Evolutionary conservation across 148 eudicot species (phyloP), one percentile per base, ranked within the genome.

Genomic region (Diospyros lotus): DNA sequence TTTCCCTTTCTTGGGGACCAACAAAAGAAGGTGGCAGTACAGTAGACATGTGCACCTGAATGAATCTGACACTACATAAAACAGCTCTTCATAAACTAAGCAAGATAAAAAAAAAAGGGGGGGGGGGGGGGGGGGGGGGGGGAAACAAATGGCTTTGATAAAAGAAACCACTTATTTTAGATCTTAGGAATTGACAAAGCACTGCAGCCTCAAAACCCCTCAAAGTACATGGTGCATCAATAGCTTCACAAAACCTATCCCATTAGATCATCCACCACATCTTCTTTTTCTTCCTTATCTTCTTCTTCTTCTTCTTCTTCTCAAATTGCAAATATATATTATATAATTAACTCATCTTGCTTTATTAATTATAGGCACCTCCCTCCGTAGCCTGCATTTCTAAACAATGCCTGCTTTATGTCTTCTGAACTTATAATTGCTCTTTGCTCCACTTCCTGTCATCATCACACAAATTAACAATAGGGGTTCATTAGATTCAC

Each of bases 381-480:
- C 82, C 94, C 97, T 66, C 94, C 97, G 83, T 92, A 92, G 39
- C 97, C 97, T 56, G 97, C 97, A 79, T 90, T 92, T 67, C 90
- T 84, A 70, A 87, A 84, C 55, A 92, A 78, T 59, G 92, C 91
- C 75, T 92, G 94, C 80, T 90, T 90, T 76, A 92, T 86, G 45
- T 92, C 97, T 83, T 92, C 97, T 15, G 94, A 82, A 60, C 73
- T 86, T 48, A 87, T 48, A 10, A 81, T 50, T 54, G 74, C 71
- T 71, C 87, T 88, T 52, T 87, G 86, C 85, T 86, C 89, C 89
- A 80, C n/a, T 72, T 80, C 89, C 86, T 88, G 52, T 43, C 59
- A 68, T 53, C 55, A 58, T 14, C 5, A 58, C 18, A 18, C 28
- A 60, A 60, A 8, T 60, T 28, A 60, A 11, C 2, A 39, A 60